phyloP scores from a whole-genome alignment of 2,329 filamentous ascomycete genomes.

The Coniochaeta hoffmannii region DNA sequence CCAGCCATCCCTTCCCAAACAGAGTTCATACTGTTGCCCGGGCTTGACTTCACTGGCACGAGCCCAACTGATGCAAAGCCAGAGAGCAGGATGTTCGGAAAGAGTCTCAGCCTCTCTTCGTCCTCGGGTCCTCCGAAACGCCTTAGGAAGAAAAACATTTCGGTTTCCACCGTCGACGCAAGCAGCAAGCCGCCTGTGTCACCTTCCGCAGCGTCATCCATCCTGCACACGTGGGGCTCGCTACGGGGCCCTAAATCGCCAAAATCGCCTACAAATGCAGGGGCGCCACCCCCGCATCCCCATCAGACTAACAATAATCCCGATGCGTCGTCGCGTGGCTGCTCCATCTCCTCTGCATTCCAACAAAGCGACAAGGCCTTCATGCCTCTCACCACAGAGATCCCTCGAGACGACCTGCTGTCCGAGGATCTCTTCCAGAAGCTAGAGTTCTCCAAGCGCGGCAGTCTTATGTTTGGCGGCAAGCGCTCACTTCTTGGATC shows the following conservation, averaged over 20 bases:
- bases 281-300: not conserved
- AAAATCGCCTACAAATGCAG: conserved; percentile 14
- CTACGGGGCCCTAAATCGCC: conserved; percentile 15
- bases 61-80: not conserved
- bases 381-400: conserved; percentile 46
- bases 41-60: not conserved
- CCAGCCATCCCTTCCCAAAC: not conserved
- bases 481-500: conserved; percentile 24
- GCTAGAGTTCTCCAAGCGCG: conserved; percentile 56
- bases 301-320: not conserved
- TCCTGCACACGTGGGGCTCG: conserved; percentile 13
- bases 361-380: conserved; percentile 27
- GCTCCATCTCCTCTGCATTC: conserved; percentile 13
- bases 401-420: conserved; percentile 48
- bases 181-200: not conserved
- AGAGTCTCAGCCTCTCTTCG: not conserved
- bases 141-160: not conserved
- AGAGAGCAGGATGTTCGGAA: not conserved
- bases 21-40: not conserved
- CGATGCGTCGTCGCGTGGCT: conserved; percentile 8
- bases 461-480: conserved; percentile 54
- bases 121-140: not conserved
- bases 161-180: not conserved
- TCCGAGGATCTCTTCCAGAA: conserved; percentile 45
- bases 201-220: conserved; percentile 2